Evolutionary conservation across 495 filamentous ascomycete genomes (phyloP), one percentile per base, ranked within the genome.

Genomic region (Penicillium fimorum): DNA sequence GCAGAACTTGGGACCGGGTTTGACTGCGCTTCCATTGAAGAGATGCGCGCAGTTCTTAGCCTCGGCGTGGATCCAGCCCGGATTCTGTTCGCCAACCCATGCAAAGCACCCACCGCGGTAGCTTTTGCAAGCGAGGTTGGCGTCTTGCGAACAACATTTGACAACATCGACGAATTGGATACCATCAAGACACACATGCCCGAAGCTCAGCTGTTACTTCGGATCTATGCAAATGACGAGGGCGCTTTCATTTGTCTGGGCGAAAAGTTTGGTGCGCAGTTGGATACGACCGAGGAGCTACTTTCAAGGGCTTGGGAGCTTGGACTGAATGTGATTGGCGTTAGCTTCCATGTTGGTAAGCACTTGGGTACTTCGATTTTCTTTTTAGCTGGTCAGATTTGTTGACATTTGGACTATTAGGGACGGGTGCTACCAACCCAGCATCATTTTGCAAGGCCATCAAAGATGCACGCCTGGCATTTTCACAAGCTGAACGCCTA

Each of bases 341-440:
- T 75, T 18, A 67, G 69, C 20, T 75, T 75, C 47, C 72, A 75
- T 59, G 59, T 75, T 37, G 71, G 71, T 66, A 63, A 32, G 61
- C 2, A 17, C n/a, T 17, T n/a, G 7, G 6, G 35, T 17, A 17
- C 35, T 38, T 38, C 35, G 15, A 11, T 4, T 17, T n/a, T 37
- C 4, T 4, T 0, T 17, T 8, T 38, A 38, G 6, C 35, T 17
- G 35, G 35, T 38, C 35, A 38, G 35, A 8, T 17, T 12, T 24
- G n/a, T 25, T 53, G 20, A 53, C 29, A 7, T 13, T 20, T 1
- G 3, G 13, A 40, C n/a, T 8, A 8, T 10, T 25, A 69, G 66
- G 67, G 32, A 63, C 69, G 9, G 66, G 64, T 5, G 64, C 69
- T 9, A 56, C 40, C 18, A 54, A 70, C 38, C 55, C 61, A 0